phyloP scores from a whole-genome alignment of 345 rosid species.

The Gossypium mustelinum region DNA sequence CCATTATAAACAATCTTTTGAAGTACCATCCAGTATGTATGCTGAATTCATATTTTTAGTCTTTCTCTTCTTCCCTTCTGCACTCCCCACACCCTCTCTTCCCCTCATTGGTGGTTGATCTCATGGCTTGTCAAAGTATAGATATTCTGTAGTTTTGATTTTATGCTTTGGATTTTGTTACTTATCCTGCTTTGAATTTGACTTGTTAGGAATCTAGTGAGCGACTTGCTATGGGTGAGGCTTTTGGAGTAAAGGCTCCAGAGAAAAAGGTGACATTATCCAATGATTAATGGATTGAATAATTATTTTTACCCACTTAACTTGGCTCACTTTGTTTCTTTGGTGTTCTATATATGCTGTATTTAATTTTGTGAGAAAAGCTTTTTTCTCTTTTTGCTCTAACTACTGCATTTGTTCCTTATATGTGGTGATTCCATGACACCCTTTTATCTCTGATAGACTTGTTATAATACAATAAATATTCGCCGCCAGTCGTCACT shows the following conservation, averaged over 20 bases:
- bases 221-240: conserved; percentile 93
- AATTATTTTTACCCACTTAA: neutral
- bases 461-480: neutral
- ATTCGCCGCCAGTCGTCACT: neutral
- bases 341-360: neutral
- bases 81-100: neutral
- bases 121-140: neutral
- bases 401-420: neutral
- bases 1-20: conserved; percentile 90
- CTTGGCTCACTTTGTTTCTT: neutral
- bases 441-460: neutral
- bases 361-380: neutral
- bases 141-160: conserved; percentile 6
- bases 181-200: conserved; percentile 14
- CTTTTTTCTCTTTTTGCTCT: neutral
- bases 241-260: conserved; percentile 89
- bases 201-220: conserved; percentile 73
- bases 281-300: neutral
- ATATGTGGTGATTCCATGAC: neutral
- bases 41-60: conserved; percentile 6
- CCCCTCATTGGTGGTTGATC: neutral
- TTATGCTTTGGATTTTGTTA: neutral
- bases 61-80: neutral
- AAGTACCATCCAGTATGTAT: conserved; percentile 88
- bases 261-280: conserved; percentile 59